phyloP scores from a whole-genome alignment of 805 yeast species.

The Starmerella stigmatis region DNA sequence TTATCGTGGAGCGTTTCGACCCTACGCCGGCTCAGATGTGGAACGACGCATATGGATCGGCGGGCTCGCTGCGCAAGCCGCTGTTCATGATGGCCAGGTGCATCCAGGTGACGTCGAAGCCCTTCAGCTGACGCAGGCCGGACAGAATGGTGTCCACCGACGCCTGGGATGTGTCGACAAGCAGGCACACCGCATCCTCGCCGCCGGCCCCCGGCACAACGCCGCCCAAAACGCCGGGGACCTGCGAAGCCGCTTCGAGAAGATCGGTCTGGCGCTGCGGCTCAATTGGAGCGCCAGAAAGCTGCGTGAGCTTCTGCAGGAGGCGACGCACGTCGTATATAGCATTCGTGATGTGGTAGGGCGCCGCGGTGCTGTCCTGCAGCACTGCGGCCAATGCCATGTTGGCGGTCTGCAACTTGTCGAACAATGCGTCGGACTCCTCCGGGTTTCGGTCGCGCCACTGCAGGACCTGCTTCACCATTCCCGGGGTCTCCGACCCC shows the following conservation, averaged over 20 bases:
- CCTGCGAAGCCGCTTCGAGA: slow-evolving; percentile 44
- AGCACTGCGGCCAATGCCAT: slow-evolving; percentile 43
- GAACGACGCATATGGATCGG: background rate
- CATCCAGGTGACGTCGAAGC: slow-evolving; percentile 41
- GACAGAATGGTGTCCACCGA: slow-evolving; percentile 15
- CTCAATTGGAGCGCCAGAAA: slow-evolving; percentile 78
- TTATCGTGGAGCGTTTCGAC: no score
- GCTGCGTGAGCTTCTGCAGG: slow-evolving; percentile 49
- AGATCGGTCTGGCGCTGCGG: slow-evolving; percentile 66
- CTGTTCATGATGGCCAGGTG: slow-evolving; percentile 35
- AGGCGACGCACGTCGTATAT: slow-evolving; percentile 40
- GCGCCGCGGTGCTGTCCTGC: slow-evolving; percentile 28
- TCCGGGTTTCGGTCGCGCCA: slow-evolving; percentile 56
- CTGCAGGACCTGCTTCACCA: slow-evolving; percentile 60
- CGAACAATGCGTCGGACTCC: slow-evolving; percentile 44
- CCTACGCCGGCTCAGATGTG: no score
- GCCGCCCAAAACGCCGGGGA: slow-evolving; percentile 82
- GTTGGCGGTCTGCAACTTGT: slow-evolving; percentile 49
- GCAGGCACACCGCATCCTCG: slow-evolving; percentile 75
- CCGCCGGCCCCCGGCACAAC: slow-evolving; percentile 99
- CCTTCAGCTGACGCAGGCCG: slow-evolving; percentile 23
- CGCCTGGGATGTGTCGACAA: slow-evolving; percentile 44
- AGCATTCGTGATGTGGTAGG: slow-evolving; percentile 18
- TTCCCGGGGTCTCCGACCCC: slow-evolving; percentile 89
- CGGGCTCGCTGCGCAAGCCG: slow-evolving; percentile 28